Evolutionary conservation across 805 yeast species (phyloP).

Genomic region (Babjeviella inositovora): DNA sequence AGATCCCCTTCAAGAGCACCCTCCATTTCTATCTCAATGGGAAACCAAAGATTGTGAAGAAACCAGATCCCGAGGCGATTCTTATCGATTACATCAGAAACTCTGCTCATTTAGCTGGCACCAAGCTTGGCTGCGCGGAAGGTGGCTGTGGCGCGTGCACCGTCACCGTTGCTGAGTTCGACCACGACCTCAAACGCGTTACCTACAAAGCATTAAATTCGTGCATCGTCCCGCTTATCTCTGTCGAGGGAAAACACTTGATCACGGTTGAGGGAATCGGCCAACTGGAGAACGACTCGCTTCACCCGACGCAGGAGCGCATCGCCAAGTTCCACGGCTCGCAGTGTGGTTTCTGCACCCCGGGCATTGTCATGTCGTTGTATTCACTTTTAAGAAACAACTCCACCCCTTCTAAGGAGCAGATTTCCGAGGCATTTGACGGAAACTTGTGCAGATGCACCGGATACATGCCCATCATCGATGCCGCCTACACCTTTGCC

Average conservation of each 20-base stretch:
- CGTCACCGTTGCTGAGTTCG: conserved; percentile 19
- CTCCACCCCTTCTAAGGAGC: conserved; percentile 14
- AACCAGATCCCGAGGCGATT: conserved; percentile 24
- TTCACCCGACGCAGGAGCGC: conserved; percentile 30
- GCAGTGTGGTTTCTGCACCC: conserved; percentile 35
- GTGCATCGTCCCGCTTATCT: conserved; percentile 25
- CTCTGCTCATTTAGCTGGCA: conserved; percentile 18
- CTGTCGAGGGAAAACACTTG: conserved; percentile 26
- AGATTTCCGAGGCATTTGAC: conserved; percentile 24
- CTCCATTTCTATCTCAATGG: conserved; percentile 22
- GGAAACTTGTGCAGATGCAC: conserved; percentile 32
- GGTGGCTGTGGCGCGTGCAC: conserved; percentile 38
- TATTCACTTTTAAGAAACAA: conserved; percentile 21
- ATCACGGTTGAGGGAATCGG: conserved; percentile 34
- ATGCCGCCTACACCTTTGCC: conserved; percentile 26
- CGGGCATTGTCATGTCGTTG: conserved; percentile 31
- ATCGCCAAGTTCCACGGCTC: conserved; percentile 31
- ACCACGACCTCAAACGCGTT: conserved; percentile 8
- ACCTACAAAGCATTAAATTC: conserved; percentile 22
- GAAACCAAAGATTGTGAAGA: conserved; percentile 11
- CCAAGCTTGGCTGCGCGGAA: conserved; percentile 31
- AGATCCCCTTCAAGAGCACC: conserved; percentile 9
- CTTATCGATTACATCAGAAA: conserved; percentile 23
- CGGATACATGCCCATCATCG: conserved; percentile 31
- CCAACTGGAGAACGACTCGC: conserved; percentile 12